Percentiles rank a stretch among this genome's conserved stretches.
phyloP scores from a whole-genome alignment of 2,329 filamentous ascomycete species.

The Amphichorda felina region DNA sequence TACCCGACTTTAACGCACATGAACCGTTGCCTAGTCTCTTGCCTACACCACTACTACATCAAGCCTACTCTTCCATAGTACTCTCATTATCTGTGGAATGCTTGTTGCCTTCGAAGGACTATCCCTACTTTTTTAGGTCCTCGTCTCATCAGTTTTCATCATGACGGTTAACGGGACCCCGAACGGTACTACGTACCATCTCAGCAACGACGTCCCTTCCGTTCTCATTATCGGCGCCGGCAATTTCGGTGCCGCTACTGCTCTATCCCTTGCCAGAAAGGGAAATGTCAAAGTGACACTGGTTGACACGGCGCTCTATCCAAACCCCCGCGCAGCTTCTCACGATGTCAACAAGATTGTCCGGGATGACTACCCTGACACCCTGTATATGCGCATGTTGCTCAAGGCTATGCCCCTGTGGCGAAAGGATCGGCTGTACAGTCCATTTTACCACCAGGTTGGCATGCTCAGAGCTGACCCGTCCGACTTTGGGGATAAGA shows the following conservation, averaged over 20 bases:
- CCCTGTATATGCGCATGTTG: constrained; percentile 26
- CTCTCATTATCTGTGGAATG: too few species aligned
- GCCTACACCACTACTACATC: not conserved
- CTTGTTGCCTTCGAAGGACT: too few species aligned
- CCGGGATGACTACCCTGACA: constrained; percentile 27
- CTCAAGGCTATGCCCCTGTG: constrained; percentile 26
- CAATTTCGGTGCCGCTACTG: constrained; percentile 31
- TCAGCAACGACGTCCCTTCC: constrained; percentile 5
- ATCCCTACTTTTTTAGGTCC: not conserved
- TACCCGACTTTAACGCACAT: too few species aligned
- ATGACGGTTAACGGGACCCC: constrained; percentile 4
- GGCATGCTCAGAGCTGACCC: constrained; percentile 36
- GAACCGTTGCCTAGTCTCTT: not conserved
- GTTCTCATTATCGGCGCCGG: constrained; percentile 28
- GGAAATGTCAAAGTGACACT: constrained; percentile 18
- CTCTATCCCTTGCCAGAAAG: constrained; percentile 18
- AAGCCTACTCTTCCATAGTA: not conserved
- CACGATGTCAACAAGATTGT: constrained; percentile 35
- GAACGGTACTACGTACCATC: not conserved
- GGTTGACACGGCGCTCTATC: constrained; percentile 21
- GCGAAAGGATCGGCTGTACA: constrained; percentile 35
- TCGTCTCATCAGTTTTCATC: not conserved
- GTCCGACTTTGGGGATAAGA: constrained; percentile 28
- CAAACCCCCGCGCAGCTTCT: constrained; percentile 27
- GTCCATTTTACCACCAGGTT: constrained; percentile 40